phyloP scores from a whole-genome alignment of 2,329 filamentous ascomycete species.

The Zarea fungicola region DNA sequence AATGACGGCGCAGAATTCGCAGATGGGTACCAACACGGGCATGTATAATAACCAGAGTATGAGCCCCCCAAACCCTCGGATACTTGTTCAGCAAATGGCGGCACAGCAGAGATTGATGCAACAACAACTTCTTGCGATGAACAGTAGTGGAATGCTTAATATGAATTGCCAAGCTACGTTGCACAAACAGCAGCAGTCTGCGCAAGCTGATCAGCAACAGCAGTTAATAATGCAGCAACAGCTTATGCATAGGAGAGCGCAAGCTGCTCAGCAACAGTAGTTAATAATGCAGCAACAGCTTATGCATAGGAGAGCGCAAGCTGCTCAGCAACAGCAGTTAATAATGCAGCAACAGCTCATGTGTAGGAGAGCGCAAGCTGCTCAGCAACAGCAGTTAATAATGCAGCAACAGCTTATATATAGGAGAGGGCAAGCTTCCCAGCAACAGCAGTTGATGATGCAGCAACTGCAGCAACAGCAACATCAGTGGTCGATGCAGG shows the following conservation, averaged over 20 bases:
- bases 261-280: conserved; percentile 26
- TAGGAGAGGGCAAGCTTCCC: conserved; percentile 20
- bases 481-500: conserved; percentile 43
- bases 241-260: conserved; percentile 19
- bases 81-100: conserved; percentile 42
- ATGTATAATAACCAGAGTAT: conserved; percentile 48
- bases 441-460: conserved; percentile 28
- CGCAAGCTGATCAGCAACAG: conserved; percentile 35
- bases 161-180: conserved; percentile 33
- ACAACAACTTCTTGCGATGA: conserved; percentile 26
- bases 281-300: conserved; percentile 35
- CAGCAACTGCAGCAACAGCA: too few relatives aligned
- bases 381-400: conserved; percentile 27
- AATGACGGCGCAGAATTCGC: conserved; percentile 53
- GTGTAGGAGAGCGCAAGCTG: conserved; percentile 24
- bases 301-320: too few relatives aligned
- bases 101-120: conserved; percentile 43
- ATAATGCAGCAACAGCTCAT: conserved; percentile 29
- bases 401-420: conserved; percentile 26
- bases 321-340: conserved; percentile 39
- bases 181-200: too few relatives aligned
- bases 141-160: conserved; percentile 14
- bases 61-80: conserved; percentile 32
- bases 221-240: conserved; percentile 33
- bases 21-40: conserved; percentile 44